These are phyloP conservation scores for Poterioochromonas sp. DNA, from an alignment of 352 stramenopile species.

Conservation along the genomic window DNA sequence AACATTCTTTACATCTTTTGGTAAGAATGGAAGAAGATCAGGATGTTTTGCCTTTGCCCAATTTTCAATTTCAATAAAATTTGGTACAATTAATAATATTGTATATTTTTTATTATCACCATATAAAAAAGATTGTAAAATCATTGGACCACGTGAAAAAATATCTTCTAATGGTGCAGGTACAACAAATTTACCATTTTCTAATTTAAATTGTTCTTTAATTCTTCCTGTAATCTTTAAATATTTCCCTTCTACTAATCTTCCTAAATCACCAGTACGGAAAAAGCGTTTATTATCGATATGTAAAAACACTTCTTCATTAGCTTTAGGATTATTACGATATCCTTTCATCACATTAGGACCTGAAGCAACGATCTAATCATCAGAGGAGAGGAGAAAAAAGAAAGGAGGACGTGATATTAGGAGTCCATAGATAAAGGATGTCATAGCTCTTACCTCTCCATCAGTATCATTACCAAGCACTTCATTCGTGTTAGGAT, in stretches of 20 bases:
- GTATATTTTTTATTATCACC: conserved; percentile 63
- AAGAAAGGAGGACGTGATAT: too few species aligned
- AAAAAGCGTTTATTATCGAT: conserved; percentile 58
- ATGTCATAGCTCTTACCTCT: too few species aligned
- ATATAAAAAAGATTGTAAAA: conserved; percentile 54
- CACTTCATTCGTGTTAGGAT: neutral
- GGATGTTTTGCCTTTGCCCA: neutral
- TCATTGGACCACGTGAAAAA: conserved; percentile 55
- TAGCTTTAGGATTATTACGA: conserved; percentile 61
- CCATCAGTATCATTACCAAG: conserved; percentile 49
- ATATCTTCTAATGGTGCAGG: conserved; percentile 63
- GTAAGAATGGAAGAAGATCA: neutral
- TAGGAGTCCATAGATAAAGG: too few species aligned
- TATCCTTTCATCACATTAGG: conserved; percentile 69
- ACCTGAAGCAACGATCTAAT: conserved; percentile 59
- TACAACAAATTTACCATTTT: conserved; percentile 73
- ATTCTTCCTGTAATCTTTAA: conserved; percentile 60
- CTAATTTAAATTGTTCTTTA: conserved; percentile 72
- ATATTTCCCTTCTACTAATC: conserved; percentile 47
- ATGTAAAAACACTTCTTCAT: conserved; percentile 60
- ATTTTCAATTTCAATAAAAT: conserved; percentile 50
- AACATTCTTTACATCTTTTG: neutral
- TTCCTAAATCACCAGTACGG: conserved; percentile 62
- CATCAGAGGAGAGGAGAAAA: too few species aligned
- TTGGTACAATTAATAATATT: conserved; percentile 61